phyloP scores from a whole-genome alignment of 2,329 filamentous ascomycete genomes.

The Colletotrichum ledebouriae region DNA sequence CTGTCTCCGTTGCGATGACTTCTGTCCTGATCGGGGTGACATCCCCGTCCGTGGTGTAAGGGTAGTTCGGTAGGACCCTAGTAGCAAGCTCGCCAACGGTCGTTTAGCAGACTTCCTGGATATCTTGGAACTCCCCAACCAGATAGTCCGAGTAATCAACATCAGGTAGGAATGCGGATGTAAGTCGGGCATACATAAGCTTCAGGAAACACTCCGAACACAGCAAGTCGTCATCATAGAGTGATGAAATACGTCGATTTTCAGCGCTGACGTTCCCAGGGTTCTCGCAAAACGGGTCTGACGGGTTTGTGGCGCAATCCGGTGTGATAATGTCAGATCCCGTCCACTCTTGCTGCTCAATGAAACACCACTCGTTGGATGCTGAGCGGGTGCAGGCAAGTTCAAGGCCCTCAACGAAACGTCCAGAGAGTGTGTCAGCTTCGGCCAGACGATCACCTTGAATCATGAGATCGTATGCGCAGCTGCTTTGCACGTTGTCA shows the following conservation, averaged over 20 bases:
- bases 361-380: background rate
- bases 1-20: background rate
- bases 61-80: background rate
- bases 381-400: background rate
- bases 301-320: background rate
- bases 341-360: background rate
- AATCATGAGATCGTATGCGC: slow-evolving; percentile 13
- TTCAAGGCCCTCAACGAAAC: background rate
- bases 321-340: background rate
- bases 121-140: background rate
- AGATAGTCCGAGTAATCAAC: background rate
- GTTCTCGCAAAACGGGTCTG: background rate
- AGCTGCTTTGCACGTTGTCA: slow-evolving; percentile 1
- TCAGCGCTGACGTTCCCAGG: background rate
- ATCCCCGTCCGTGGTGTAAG: too few relatives aligned
- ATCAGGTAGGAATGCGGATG: background rate
- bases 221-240: background rate
- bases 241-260: background rate
- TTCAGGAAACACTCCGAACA: slow-evolving; percentile 4
- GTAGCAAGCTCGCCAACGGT: background rate
- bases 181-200: background rate
- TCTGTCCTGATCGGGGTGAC: background rate
- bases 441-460: slow-evolving; percentile 21
- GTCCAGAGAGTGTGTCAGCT: slow-evolving; percentile 4
- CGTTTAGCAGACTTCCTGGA: background rate